Evolutionary conservation across 306 rosid species (phyloP).

Genomic region (Castanea mollissima): DNA sequence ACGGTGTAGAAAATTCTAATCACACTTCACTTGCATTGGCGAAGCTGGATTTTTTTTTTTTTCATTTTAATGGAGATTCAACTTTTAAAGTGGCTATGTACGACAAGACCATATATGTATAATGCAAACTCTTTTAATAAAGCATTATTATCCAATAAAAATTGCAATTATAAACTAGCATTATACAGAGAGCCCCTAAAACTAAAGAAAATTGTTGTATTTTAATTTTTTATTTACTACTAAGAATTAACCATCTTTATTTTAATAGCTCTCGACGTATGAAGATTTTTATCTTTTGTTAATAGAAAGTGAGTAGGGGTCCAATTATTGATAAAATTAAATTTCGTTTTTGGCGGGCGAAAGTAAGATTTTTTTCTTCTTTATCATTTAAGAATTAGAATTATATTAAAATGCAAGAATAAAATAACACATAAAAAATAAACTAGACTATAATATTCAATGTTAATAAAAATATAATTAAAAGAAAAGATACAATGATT

Average conservation of each 20-base stretch:
- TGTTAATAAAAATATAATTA: no score
- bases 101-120: neutral
- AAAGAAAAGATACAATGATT: no score
- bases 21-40: neutral
- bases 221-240: neutral
- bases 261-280: neutral
- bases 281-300: neutral
- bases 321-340: no score
- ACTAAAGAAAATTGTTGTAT: neutral
- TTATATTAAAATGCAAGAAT: no score
- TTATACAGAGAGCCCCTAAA: neutral
- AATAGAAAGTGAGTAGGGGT: no score
- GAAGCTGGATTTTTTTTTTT: neutral
- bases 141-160: neutral
- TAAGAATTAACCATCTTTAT: neutral
- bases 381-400: no score
- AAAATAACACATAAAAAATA: no score
- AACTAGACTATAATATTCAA: no score
- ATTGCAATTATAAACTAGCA: neutral
- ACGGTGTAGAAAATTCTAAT: neutral
- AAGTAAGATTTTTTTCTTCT: no score
- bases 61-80: neutral
- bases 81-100: neutral
- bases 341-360: no score
- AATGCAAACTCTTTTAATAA: neutral